Percentiles rank a stretch among this genome's conserved stretches.
phyloP scores from a whole-genome alignment of 169 alveolate genomes.

The Blepharisma undulans region DNA sequence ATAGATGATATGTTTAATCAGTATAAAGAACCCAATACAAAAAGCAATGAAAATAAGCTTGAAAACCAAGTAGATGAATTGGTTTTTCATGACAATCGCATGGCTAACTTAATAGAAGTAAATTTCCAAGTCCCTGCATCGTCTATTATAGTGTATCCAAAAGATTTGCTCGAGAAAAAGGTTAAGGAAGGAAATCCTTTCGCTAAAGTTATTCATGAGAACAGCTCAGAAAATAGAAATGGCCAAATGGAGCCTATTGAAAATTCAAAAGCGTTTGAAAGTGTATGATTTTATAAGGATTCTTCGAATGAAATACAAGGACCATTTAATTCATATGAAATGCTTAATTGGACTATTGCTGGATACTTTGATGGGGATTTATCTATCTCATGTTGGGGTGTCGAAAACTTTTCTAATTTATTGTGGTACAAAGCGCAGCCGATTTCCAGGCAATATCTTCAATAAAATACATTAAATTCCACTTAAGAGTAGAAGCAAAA shows the following conservation, averaged over 20 bases:
- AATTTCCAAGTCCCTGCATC: not conserved
- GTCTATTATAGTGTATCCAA: not conserved
- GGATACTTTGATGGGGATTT: conserved; percentile 20
- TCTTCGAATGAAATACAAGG: conserved; percentile 1
- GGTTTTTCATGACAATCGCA: not conserved
- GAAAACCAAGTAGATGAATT: not conserved
- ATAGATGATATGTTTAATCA: not conserved
- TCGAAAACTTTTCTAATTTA: not conserved
- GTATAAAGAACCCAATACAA: not conserved
- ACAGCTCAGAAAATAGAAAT: not conserved
- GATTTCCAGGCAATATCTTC: not conserved
- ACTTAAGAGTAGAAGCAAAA: not conserved
- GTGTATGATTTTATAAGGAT: conserved; percentile 34
- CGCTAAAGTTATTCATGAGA: not conserved
- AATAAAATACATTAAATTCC: not conserved
- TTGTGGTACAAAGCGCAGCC: not conserved
- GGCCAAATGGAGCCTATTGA: not conserved
- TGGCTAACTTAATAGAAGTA: not conserved
- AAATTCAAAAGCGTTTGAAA: conserved; percentile 13
- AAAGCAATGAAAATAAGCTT: not conserved
- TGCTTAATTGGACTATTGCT: conserved; percentile 30
- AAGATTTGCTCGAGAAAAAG: not conserved
- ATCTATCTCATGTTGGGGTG: not conserved
- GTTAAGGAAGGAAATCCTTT: conserved; percentile 15
- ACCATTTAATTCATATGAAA: conserved; percentile 17